Evolutionary conservation across 768 basidiomycete species (phyloP).

Genomic region (Trametes elegans): DNA sequence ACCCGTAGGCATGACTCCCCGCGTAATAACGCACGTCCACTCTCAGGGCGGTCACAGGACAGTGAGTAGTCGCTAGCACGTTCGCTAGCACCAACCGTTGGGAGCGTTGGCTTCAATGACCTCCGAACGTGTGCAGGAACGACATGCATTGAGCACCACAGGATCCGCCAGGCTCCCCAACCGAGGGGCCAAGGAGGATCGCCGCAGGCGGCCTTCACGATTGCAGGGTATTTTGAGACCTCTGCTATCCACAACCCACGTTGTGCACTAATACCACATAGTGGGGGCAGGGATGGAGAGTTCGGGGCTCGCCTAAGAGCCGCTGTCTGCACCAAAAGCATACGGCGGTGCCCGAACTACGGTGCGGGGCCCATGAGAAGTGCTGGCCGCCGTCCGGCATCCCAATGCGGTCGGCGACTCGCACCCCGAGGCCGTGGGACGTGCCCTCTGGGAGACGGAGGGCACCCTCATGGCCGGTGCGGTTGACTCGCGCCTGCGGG

Average conservation of each 20-base stretch:
- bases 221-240: slow-evolving; percentile 4
- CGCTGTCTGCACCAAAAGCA: slow-evolving; percentile 2
- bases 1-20: too few relatives aligned
- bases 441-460: background rate
- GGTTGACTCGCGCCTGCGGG: background rate
- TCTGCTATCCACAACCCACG: background rate
- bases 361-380: background rate
- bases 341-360: slow-evolving; percentile 1
- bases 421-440: slow-evolving; percentile 8
- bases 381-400: slow-evolving; percentile 3
- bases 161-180: too few relatives aligned
- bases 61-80: too few relatives aligned
- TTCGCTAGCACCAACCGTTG: too few relatives aligned
- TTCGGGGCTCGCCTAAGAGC: background rate
- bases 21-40: too few relatives aligned
- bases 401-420: slow-evolving; percentile 3
- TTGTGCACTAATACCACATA: background rate
- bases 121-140: background rate
- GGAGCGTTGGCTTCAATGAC: too few relatives aligned
- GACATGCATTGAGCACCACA: too few relatives aligned
- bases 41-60: too few relatives aligned
- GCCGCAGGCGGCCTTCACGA: background rate
- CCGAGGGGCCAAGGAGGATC: too few relatives aligned
- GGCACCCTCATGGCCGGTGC: background rate
- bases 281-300: background rate